phyloP scores from a whole-genome alignment of 306 rosid species.

The Sicyos baderoa region DNA sequence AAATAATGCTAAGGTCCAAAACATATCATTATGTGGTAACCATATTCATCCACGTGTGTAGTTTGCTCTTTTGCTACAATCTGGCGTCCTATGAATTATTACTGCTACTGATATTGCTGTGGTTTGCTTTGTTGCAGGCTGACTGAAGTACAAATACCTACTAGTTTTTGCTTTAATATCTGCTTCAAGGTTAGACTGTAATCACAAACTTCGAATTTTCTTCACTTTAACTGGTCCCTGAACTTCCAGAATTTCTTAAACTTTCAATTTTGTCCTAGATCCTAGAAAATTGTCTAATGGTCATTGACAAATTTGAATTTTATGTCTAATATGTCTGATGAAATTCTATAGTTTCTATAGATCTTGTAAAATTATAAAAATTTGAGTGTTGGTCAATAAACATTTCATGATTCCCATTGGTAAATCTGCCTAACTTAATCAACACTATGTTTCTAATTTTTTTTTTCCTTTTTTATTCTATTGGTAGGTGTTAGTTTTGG shows the following conservation, averaged over 20 bases:
- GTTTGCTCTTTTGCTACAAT: neutral
- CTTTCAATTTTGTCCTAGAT: too few species aligned
- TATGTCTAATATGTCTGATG: too few species aligned
- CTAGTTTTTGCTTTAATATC: slow-evolving; percentile 26
- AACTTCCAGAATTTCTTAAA: too few species aligned
- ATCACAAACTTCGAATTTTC: neutral
- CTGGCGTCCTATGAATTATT: neutral
- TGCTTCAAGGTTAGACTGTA: slow-evolving; percentile 42
- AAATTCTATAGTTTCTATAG: neutral
- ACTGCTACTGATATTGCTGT: neutral
- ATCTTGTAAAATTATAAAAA: neutral
- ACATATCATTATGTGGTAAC: too few species aligned
- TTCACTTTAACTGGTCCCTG: too few species aligned
- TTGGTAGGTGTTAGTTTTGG: slow-evolving; percentile 26
- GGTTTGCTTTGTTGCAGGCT: slow-evolving; percentile 45
- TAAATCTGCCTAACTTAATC: neutral
- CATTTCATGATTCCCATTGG: too few species aligned
- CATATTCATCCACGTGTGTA: too few species aligned
- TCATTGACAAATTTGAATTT: too few species aligned
- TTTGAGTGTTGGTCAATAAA: too few species aligned
- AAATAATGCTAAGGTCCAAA: too few species aligned
- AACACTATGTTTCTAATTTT: too few species aligned
- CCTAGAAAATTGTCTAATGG: too few species aligned
- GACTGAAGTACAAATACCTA: slow-evolving; percentile 28
- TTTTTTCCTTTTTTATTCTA: neutral